These are phyloP conservation scores for Kuraishia hungarica DNA, from an alignment of 805 yeast genomes.

Conservation along the genomic window DNA sequence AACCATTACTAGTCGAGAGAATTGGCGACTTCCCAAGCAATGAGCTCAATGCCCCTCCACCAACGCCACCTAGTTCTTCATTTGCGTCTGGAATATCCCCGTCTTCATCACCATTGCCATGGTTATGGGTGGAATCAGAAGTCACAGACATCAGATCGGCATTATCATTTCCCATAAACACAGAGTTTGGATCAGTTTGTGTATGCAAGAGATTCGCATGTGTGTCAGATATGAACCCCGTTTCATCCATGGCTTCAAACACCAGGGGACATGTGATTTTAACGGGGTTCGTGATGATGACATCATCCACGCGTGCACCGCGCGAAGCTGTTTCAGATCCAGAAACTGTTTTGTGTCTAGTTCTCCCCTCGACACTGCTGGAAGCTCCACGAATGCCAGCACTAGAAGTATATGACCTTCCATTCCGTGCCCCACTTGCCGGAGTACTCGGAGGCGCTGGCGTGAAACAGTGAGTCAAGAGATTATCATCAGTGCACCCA, in stretches of 20 bases:
- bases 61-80: conserved; percentile 1
- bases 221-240: conserved; percentile 15
- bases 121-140: not conserved
- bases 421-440: not conserved
- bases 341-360: conserved; percentile 6
- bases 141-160: conserved; percentile 13
- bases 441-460: conserved; percentile 2
- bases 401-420: not conserved
- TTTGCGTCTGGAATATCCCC: conserved; percentile 9
- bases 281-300: conserved; percentile 25
- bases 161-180: conserved; percentile 13
- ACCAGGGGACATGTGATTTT: conserved; percentile 25
- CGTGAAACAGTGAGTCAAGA: conserved; percentile 44
- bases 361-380: not conserved
- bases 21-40: conserved; percentile 1
- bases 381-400: not conserved
- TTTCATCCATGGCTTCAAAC: conserved; percentile 22
- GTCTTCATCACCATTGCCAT: conserved; percentile 7
- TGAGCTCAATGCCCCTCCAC: conserved; percentile 3
- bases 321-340: conserved; percentile 4
- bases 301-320: conserved; percentile 12
- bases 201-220: conserved; percentile 16
- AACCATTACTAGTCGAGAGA: not conserved
- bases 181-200: conserved; percentile 14
- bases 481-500: conserved; percentile 49